These are phyloP conservation scores for Antitrichia curtipendula DNA, from an alignment of 225 moss, liverwort and hornwort genomes.

Conservation along the genomic window DNA sequence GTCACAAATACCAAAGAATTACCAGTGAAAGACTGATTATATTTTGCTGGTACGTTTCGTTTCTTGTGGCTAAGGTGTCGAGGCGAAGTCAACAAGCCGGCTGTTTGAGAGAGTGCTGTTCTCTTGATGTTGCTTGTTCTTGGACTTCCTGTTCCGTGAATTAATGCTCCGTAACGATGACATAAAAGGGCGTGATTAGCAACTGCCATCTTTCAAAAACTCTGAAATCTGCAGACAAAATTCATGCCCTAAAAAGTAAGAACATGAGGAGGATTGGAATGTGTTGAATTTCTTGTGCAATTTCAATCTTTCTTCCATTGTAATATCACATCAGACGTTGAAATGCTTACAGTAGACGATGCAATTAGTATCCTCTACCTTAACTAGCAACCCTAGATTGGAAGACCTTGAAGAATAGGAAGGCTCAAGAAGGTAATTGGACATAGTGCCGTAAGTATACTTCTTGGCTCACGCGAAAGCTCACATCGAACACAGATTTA, in stretches of 20 bases:
- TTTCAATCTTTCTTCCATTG: not conserved
- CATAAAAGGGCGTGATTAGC: not conserved
- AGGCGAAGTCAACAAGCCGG: not conserved
- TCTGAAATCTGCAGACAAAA: not conserved
- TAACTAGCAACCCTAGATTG: not conserved
- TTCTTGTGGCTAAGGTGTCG: not conserved
- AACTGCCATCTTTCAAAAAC: conserved; percentile 7
- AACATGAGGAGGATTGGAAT: not conserved
- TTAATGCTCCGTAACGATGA: not conserved
- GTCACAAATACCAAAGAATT: not conserved
- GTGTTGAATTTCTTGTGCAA: not conserved
- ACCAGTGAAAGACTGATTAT: not conserved
- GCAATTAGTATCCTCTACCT: not conserved
- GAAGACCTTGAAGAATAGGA: not conserved
- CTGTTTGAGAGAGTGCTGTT: not conserved
- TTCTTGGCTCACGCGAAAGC: not conserved
- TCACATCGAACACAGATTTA: no score
- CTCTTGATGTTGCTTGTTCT: not conserved
- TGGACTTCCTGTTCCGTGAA: not conserved
- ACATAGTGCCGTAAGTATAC: not conserved
- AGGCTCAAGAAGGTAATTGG: not conserved
- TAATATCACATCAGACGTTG: not conserved
- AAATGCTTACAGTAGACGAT: not conserved
- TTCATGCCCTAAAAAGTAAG: not conserved
- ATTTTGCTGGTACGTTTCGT: not conserved